phyloP scores from a whole-genome alignment of 257 asterid species.

The Fraxinus anomala region DNA sequence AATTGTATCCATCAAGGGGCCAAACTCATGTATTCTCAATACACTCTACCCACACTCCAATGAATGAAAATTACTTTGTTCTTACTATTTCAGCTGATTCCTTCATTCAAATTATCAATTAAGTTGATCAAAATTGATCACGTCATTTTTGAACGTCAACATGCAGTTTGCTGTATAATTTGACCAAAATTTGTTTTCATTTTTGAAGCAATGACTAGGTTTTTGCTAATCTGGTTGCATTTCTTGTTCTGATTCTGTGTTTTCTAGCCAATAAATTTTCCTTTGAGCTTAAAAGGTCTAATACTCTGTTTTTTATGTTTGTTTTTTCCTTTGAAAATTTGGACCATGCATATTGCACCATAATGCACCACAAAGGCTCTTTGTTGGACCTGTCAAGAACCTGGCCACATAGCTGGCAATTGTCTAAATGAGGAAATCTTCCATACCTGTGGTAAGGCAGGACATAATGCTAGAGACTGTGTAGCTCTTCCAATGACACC shows the following conservation, averaged over 20 bases:
- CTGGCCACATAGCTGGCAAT: conserved; percentile 76
- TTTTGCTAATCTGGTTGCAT: not conserved
- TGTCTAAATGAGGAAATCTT: conserved; percentile 81
- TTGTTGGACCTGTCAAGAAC: conserved; percentile 87
- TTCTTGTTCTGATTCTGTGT: not conserved
- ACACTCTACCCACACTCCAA: no score
- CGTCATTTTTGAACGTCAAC: no score
- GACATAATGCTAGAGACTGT: conserved; percentile 79
- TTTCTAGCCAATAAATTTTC: not conserved
- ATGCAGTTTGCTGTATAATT: not conserved
- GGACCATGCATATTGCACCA: conserved; percentile 66
- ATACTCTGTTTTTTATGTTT: conserved; percentile 19
- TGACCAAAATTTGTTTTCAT: not conserved
- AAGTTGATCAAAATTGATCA: no score
- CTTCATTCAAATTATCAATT: no score
- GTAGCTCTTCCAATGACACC: conserved; percentile 54
- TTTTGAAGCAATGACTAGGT: not conserved
- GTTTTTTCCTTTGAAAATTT: conserved; percentile 17
- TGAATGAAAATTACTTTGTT: no score
- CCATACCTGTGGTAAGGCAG: conserved; percentile 81
- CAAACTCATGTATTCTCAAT: no score
- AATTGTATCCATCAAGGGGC: no score
- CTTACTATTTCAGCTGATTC: no score
- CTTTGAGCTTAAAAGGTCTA: conserved; percentile 2
- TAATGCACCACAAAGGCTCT: conserved; percentile 74